These are phyloP conservation scores for Ganoderma resinaceum DNA, from an alignment of 1,284 basidiomycete genomes.

Conservation along the genomic window DNA sequence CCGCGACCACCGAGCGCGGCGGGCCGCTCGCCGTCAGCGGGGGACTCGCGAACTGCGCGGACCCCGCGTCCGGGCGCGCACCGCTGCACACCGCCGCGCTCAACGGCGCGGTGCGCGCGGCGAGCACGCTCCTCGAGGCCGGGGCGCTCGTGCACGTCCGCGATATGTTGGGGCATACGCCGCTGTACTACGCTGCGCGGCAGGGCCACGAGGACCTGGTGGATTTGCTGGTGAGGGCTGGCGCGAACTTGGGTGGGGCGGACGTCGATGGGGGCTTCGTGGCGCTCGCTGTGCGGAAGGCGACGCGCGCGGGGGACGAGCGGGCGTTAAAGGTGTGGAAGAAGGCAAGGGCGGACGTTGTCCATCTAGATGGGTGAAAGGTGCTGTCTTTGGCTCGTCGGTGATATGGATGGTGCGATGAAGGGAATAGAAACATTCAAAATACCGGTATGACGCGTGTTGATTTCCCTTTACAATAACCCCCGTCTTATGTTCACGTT, in stretches of 20 bases:
- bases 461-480: not conserved
- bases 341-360: constrained; percentile 45
- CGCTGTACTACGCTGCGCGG: constrained; percentile 82
- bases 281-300: constrained; percentile 55
- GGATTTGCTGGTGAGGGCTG: constrained; percentile 72
- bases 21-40: constrained; percentile 52
- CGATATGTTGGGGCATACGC: constrained; percentile 81
- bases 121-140: constrained; percentile 69
- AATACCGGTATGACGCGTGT: not conserved
- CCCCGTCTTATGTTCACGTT: not conserved
- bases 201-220: constrained; percentile 70
- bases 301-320: constrained; percentile 51
- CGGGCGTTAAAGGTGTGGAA: constrained; percentile 58
- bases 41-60: constrained; percentile 74
- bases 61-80: constrained; percentile 72
- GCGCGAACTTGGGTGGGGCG: constrained; percentile 74
- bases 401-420: not conserved
- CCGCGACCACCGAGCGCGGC: constrained; percentile 27
- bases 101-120: constrained; percentile 65
- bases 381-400: not conserved
- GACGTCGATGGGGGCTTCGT: constrained; percentile 70
- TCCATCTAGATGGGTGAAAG: not conserved
- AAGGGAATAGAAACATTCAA: not conserved
- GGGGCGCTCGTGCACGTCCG: constrained; percentile 90
- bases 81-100: constrained; percentile 85